Evolutionary conservation across 2,329 filamentous ascomycete genomes (phyloP).

Genomic region (Clonostachys rhizophaga): DNA sequence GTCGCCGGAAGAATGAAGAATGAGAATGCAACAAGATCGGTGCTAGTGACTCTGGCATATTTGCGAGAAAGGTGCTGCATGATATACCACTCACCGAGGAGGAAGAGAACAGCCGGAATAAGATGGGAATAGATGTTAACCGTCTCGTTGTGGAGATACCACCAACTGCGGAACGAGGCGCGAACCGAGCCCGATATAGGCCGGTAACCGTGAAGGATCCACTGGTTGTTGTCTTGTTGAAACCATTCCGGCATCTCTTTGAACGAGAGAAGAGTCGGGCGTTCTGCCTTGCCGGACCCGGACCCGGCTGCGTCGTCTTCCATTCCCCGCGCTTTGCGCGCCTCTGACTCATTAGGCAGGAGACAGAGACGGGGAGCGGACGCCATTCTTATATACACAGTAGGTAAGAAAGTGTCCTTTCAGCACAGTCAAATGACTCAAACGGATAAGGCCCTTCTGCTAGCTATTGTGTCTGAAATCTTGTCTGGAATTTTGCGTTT

Average conservation of each 20-base stretch:
- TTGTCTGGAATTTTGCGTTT: too few species aligned
- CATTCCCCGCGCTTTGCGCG: too few species aligned
- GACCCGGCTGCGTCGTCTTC: too few species aligned
- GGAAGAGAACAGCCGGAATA: constrained; percentile 29
- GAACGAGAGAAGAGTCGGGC: background rate
- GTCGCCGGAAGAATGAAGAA: constrained; percentile 28
- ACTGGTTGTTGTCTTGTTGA: constrained; percentile 25
- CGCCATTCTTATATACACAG: too few species aligned
- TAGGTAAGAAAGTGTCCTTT: too few species aligned
- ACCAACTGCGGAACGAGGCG: constrained; percentile 29
- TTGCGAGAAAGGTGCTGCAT: constrained; percentile 11
- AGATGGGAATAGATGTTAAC: constrained; percentile 28
- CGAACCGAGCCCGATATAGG: constrained; percentile 26
- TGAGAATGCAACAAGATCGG: constrained; percentile 29
- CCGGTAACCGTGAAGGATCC: constrained; percentile 35
- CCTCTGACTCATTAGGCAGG: too few species aligned
- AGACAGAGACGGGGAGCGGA: too few species aligned
- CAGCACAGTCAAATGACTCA: too few species aligned
- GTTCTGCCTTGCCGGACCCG: too few species aligned
- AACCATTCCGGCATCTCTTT: constrained; percentile 30
- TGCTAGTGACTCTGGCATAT: constrained; percentile 22
- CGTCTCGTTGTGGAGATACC: constrained; percentile 28
- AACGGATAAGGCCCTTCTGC: too few species aligned
- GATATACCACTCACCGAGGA: constrained; percentile 17
- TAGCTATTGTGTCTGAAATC: too few species aligned